Percentiles rank a stretch among this genome's conserved stretches.
Evolutionary conservation across 208 protist genomes (phyloP).

Genomic region (Acanthamoeba triangularis): DNA sequence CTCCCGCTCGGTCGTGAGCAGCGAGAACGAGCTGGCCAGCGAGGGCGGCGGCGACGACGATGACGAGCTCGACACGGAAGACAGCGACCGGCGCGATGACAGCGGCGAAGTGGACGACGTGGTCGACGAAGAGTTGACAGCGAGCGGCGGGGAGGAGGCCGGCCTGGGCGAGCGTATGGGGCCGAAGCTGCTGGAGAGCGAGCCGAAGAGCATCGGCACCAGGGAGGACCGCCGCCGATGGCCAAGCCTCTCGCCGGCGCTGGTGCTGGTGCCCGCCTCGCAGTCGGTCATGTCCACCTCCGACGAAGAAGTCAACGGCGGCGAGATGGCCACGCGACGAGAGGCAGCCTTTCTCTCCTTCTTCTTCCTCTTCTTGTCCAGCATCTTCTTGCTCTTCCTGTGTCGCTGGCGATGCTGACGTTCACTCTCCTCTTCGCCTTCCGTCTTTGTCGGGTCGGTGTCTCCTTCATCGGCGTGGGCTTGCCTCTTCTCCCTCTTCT

Average conservation of each 20-base stretch:
- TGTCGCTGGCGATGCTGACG: neutral
- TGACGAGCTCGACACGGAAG: neutral
- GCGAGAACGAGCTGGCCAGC: neutral
- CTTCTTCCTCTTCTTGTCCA: neutral
- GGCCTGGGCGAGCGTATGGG: too few relatives aligned
- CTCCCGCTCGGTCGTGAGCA: neutral
- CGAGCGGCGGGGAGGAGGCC: too few relatives aligned
- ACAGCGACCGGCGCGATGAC: too few relatives aligned
- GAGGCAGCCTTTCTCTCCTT: neutral
- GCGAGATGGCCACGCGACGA: neutral
- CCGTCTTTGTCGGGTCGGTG: neutral
- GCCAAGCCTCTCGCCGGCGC: too few relatives aligned
- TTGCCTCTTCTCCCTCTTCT: neutral
- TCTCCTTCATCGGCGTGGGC: constrained; percentile 7
- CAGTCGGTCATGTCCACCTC: neutral
- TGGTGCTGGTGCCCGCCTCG: too few relatives aligned
- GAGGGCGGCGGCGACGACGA: neutral
- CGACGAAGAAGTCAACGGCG: neutral
- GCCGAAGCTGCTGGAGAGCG: too few relatives aligned
- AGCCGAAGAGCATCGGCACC: too few relatives aligned
- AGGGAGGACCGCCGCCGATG: too few relatives aligned
- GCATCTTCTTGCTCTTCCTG: neutral
- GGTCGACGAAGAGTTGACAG: too few relatives aligned
- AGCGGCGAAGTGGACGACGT: too few relatives aligned
- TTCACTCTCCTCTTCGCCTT: neutral